phyloP scores from a whole-genome alignment of 1,284 basidiomycete species.

The Bjerkandera adusta region DNA sequence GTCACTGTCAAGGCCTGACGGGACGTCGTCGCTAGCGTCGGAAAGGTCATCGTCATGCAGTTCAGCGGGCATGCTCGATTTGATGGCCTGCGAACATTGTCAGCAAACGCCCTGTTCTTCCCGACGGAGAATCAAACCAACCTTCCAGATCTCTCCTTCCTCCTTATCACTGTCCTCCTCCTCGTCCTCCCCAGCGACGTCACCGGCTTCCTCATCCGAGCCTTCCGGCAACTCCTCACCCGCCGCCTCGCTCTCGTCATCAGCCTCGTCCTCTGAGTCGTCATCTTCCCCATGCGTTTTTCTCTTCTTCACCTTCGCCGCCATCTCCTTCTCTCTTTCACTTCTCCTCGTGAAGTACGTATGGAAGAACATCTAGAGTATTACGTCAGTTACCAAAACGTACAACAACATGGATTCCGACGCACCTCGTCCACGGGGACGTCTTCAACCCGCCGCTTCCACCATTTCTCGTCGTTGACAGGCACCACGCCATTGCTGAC shows the following conservation, averaged over 20 bases:
- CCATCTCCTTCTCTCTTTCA: conserved; percentile 47
- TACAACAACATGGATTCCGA: conserved; percentile 14
- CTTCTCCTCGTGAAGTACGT: conserved; percentile 65
- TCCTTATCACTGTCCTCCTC: conserved; percentile 49
- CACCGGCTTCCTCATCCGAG: conserved; percentile 19
- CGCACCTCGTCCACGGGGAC: conserved; percentile 87
- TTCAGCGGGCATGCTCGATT: conserved; percentile 70
- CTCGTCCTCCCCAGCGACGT: conserved; percentile 36
- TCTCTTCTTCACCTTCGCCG: conserved; percentile 42
- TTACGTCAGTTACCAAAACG: conserved; percentile 38
- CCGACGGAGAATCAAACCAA: conserved; percentile 30
- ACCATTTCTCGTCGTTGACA: conserved; percentile 81
- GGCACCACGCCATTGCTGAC: conserved; percentile 42
- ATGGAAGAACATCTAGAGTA: conserved; percentile 48
- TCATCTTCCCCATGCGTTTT: conserved; percentile 37
- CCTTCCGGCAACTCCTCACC: conserved; percentile 27
- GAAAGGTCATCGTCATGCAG: conserved; percentile 39
- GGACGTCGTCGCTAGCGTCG: conserved; percentile 35
- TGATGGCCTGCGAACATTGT: conserved; percentile 76
- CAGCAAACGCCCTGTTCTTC: too few species aligned
- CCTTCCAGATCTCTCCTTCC: conserved; percentile 84
- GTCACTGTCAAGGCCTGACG: conserved; percentile 35
- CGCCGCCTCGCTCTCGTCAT: conserved; percentile 35
- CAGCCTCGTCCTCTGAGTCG: conserved; percentile 25
- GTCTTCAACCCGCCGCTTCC: conserved; percentile 70